A percentile compares a stretch with the other conserved stretches of the same genome.
Evolutionary conservation across 305 asterid genomes (phyloP).

Genomic region (Fraxinus angustifolia): DNA sequence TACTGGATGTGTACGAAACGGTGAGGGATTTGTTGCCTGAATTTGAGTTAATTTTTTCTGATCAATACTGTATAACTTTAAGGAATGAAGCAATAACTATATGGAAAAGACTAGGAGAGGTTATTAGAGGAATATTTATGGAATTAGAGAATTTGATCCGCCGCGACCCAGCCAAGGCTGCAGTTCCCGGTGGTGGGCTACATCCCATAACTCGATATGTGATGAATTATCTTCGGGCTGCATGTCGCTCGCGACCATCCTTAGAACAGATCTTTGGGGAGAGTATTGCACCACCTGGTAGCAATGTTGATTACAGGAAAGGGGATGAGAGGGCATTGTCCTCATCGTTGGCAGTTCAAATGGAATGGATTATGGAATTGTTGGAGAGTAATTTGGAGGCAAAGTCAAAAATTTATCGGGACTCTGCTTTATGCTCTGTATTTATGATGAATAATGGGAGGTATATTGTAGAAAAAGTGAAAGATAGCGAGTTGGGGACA

Average conservation of each 20-base stretch:
- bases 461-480: conserved; percentile 79
- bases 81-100: conserved; percentile 76
- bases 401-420: conserved; percentile 69
- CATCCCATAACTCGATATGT: conserved; percentile 88
- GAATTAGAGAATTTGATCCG: conserved; percentile 87
- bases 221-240: conserved; percentile 87
- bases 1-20: conserved; percentile 76
- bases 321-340: conserved; percentile 53
- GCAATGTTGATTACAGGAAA: conserved; percentile 47
- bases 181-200: conserved; percentile 80
- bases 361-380: conserved; percentile 86
- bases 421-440: conserved; percentile 57
- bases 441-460: conserved; percentile 86
- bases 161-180: conserved; percentile 76
- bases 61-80: conserved; percentile 59
- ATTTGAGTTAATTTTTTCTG: conserved; percentile 60
- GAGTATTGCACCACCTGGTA: conserved; percentile 27
- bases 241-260: conserved; percentile 66
- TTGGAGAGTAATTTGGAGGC: conserved; percentile 88
- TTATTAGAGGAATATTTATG: conserved; percentile 78
- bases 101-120: conserved; percentile 80
- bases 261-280: conserved; percentile 82
- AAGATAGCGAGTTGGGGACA: conserved; percentile 64
- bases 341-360: conserved; percentile 54
- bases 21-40: conserved; percentile 79